Conservation (phyloP, 2,329 filamentous ascomycete species). For the Clonostachys chloroleuca region DNA sequence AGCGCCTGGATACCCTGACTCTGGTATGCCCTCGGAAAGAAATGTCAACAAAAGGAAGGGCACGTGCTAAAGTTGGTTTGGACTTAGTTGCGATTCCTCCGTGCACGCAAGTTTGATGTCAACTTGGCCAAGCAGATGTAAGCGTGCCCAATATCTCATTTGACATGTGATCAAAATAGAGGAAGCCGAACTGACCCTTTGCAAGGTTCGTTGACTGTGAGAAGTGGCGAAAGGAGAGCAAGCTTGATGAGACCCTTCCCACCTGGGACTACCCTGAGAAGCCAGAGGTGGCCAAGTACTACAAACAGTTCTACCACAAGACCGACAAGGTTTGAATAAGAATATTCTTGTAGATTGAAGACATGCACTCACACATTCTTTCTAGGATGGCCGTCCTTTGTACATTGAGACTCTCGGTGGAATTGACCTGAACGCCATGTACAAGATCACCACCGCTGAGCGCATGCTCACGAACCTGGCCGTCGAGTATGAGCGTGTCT, state of each 20-base stretch:
- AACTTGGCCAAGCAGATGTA: conserved; percentile 83
- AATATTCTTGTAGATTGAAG: background rate
- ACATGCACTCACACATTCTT: background rate
- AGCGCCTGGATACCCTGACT: conserved; percentile 87
- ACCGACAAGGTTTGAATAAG: conserved; percentile 64
- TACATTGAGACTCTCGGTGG: conserved; percentile 97
- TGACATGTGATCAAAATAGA: background rate
- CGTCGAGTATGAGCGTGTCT: conserved; percentile 94
- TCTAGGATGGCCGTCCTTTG: conserved; percentile 86
- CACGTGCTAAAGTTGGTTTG: conserved; percentile 5
- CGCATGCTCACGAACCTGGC: conserved; percentile 97
- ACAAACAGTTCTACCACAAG: conserved; percentile 99
- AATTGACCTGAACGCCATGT: conserved; percentile 84
- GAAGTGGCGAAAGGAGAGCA: conserved; percentile 84
- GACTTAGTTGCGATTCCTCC: conserved; percentile 74
- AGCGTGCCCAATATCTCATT: conserved; percentile 18
- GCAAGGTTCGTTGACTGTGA: conserved; percentile 85
- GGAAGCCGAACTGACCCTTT: conserved; percentile 10
- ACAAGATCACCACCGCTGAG: conserved; percentile 87
- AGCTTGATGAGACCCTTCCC: conserved; percentile 75
- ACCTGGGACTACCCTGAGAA: conserved; percentile 88
- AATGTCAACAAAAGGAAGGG: background rate
- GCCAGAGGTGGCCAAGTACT: conserved; percentile 78
- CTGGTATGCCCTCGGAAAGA: conserved; percentile 48
- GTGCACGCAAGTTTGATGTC: conserved; percentile 94